These are phyloP conservation scores for Sicyos edulis DNA, from an alignment of 306 rosid species.

Conservation along the genomic window DNA sequence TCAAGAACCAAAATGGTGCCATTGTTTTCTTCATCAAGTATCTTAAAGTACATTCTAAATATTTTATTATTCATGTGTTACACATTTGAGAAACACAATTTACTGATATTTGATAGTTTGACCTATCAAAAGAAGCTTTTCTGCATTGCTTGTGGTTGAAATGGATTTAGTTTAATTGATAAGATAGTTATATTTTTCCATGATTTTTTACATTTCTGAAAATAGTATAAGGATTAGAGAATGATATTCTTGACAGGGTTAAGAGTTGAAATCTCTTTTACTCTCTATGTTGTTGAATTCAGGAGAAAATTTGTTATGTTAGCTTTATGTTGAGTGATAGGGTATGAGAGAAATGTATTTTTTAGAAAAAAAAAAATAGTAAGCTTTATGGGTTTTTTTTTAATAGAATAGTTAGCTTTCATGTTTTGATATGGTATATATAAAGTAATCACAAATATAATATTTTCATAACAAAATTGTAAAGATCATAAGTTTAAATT, in stretches of 20 bases:
- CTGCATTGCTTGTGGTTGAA: not conserved
- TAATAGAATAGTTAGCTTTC: too few relatives aligned
- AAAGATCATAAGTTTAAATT: too few relatives aligned
- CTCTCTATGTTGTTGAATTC: too few relatives aligned
- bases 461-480: too few relatives aligned
- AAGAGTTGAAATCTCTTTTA: not conserved
- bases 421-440: too few relatives aligned
- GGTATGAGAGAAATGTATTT: too few relatives aligned
- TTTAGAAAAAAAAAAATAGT: too few relatives aligned
- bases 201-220: not conserved
- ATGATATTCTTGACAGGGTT: not conserved
- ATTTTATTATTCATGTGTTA: not conserved
- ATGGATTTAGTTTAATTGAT: not conserved
- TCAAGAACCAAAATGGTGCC: not conserved
- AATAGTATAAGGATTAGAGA: not conserved
- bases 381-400: too few relatives aligned
- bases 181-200: not conserved
- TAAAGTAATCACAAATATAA: too few relatives aligned
- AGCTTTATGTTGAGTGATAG: too few relatives aligned
- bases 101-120: not conserved
- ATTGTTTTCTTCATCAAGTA: constrained; percentile 8
- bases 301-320: too few relatives aligned
- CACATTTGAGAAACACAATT: not conserved
- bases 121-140: not conserved
- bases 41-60: not conserved